Percentiles rank a stretch among this genome's conserved stretches.
phyloP scores from a whole-genome alignment of 352 stramenopile species.

The Globisporangium spiculum region DNA sequence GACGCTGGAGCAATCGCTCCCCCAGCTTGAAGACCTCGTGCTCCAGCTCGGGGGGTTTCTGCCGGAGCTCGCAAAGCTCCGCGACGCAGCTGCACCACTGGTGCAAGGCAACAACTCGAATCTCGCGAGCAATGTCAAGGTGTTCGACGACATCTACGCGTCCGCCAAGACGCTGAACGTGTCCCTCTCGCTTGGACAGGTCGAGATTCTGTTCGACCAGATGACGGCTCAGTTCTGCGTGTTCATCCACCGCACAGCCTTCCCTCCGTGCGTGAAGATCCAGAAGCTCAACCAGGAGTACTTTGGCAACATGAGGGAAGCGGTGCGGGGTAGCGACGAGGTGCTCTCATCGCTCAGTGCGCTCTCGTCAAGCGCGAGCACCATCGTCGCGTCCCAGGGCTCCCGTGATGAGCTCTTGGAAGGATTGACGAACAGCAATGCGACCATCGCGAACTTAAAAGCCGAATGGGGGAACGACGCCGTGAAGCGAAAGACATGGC shows the following conservation, averaged over 20 bases:
- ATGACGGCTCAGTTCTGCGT: constrained; percentile 3
- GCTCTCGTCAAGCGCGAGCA: not conserved
- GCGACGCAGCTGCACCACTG: not conserved
- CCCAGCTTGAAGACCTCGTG: not conserved
- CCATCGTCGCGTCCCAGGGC: not conserved
- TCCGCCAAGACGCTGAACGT: not conserved
- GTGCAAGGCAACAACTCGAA: not conserved
- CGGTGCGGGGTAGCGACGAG: not conserved
- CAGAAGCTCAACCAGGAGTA: constrained; percentile 7
- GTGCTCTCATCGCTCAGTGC: not conserved
- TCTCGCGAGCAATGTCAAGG: not conserved
- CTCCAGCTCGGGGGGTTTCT: not conserved
- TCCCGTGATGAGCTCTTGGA: constrained; percentile 1
- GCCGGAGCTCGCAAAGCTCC: not conserved
- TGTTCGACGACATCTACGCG: constrained; percentile 1
- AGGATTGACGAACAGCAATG: not conserved
- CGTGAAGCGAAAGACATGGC: constrained; percentile 1
- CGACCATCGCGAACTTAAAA: not conserved
- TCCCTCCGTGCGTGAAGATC: constrained; percentile 4
- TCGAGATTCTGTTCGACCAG: not conserved
- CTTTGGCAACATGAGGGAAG: constrained; percentile 5
- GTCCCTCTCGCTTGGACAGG: not conserved
- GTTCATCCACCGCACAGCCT: constrained; percentile 1
- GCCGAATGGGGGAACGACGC: not conserved
- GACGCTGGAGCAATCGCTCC: not conserved